Conservation (phyloP, 2,329 filamentous ascomycete genomes). For the Cladosporium cucumerinum region DNA sequence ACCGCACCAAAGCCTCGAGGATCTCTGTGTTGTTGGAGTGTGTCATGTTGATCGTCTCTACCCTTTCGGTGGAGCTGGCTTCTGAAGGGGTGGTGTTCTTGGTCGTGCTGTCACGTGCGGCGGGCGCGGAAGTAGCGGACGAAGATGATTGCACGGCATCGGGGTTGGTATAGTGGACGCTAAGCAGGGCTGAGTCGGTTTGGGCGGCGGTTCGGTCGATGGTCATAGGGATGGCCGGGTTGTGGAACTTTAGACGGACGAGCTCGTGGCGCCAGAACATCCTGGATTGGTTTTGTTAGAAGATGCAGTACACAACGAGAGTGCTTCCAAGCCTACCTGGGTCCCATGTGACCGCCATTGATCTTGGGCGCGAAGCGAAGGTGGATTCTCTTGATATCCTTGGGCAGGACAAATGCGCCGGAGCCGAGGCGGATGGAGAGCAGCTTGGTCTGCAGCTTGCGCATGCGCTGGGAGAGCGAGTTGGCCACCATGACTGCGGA, state of each 20-base stretch:
- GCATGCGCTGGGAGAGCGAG: constrained; percentile 60
- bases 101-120: constrained; percentile 28
- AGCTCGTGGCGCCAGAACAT: constrained; percentile 86
- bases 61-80: constrained; percentile 31
- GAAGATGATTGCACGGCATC: constrained; percentile 26
- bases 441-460: constrained; percentile 69
- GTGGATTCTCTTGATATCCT: constrained; percentile 70
- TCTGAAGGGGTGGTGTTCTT: constrained; percentile 34
- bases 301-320: neutral
- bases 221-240: constrained; percentile 79
- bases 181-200: constrained; percentile 57
- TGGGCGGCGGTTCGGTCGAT: constrained; percentile 65
- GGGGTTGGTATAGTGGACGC: constrained; percentile 56
- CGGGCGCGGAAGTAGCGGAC: constrained; percentile 27
- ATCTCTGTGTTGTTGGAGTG: constrained; percentile 60
- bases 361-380: constrained; percentile 65
- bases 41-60: constrained; percentile 56
- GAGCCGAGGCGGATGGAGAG: constrained; percentile 74
- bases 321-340: constrained; percentile 53
- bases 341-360: constrained; percentile 67
- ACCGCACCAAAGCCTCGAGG: constrained; percentile 57
- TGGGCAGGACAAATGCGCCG: constrained; percentile 76
- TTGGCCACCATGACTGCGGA: constrained; percentile 16
- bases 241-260: constrained; percentile 89
- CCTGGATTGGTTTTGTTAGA: constrained; percentile 46